A percentile compares a stretch with the other conserved stretches of the same genome.
Conservation (phyloP, 257 asterid genomes). For the Cynanchum wilfordii region DNA sequence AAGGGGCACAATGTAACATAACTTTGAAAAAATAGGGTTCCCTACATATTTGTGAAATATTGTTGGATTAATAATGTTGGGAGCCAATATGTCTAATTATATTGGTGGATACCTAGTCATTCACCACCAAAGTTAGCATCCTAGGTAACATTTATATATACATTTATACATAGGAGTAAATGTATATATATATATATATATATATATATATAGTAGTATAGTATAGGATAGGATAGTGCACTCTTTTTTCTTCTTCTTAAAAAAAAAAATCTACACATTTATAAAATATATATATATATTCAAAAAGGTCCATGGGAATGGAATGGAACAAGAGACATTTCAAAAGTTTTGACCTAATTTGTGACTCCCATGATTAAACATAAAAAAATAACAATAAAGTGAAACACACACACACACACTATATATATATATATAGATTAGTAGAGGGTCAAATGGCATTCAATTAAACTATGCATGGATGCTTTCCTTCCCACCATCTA, state of each 20-base stretch:
- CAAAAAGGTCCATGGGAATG: not conserved
- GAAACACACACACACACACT: not conserved
- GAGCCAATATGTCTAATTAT: not conserved
- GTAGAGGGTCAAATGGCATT: conserved; percentile 18
- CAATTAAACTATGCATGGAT: not conserved
- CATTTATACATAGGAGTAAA: too few species aligned
- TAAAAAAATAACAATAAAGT: not conserved
- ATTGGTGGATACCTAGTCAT: conserved; percentile 16
- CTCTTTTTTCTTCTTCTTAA: not conserved
- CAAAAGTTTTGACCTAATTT: conserved; percentile 18
- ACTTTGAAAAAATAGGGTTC: not conserved
- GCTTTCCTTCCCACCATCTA: too few species aligned
- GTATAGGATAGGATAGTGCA: not conserved
- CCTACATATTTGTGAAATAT: not conserved
- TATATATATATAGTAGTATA: too few species aligned
- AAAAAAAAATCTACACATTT: not conserved
- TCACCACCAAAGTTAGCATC: conserved; percentile 34
- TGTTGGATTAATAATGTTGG: conserved; percentile 3
- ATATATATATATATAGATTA: too few species aligned
- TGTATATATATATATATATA: too few species aligned
- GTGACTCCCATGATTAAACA: not conserved
- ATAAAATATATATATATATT: too few species aligned
- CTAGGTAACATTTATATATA: conserved; percentile 16
- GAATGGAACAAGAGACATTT: not conserved
- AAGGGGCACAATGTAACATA: too few species aligned